Evolutionary conservation across 805 yeast genomes (phyloP), one percentile per base, ranked within the genome.

Genomic region (Candida easanensis): DNA sequence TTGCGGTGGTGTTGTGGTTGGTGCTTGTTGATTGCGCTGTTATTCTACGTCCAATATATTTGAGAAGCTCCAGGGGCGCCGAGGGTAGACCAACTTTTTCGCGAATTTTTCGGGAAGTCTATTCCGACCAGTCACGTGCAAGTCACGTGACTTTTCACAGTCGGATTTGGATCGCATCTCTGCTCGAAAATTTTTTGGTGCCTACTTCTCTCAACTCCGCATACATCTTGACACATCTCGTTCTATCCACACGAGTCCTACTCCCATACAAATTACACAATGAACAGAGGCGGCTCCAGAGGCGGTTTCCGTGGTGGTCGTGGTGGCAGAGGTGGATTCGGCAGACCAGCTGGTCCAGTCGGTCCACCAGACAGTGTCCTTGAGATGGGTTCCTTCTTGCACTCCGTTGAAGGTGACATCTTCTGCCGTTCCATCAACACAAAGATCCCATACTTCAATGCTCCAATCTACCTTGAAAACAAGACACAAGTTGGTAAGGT

Each of bases 301-400:
- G 84, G 84, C 42, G 82, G 82, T 39, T 75, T 70, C 61, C 71
- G 75, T 52, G 79, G 84, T 55, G 81, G 83, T 50, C 74, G 78
- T 53, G 72, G 80, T 58, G 61, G 65, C 16, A 48, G 59, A 39
- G 66, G 76, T 44, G 85, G 86, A 51, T 81, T 82, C 43, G 79
- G 86, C 54, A 84, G 90, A 52, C 80, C 84, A 48, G 68, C 82
- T 36, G 74, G 74, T 50, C 90, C 83, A 59, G 88, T 82, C 69
- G 99, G 99, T 41, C 99, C 99, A 33, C 99, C 99, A 61, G 99
- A 91, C 54, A 71, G 80, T 44, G 97, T 93, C 21, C 74, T 86
- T 57, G 98, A 90, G 69, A 86, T 93, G 95, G 99, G 99, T 49
- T 65, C 87, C 19, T 93, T 89, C 63, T 56, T 88, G 64, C 96